phyloP scores from a whole-genome alignment of 2,329 filamentous ascomycete species.

The Paraphaeosphaeria minitans region DNA sequence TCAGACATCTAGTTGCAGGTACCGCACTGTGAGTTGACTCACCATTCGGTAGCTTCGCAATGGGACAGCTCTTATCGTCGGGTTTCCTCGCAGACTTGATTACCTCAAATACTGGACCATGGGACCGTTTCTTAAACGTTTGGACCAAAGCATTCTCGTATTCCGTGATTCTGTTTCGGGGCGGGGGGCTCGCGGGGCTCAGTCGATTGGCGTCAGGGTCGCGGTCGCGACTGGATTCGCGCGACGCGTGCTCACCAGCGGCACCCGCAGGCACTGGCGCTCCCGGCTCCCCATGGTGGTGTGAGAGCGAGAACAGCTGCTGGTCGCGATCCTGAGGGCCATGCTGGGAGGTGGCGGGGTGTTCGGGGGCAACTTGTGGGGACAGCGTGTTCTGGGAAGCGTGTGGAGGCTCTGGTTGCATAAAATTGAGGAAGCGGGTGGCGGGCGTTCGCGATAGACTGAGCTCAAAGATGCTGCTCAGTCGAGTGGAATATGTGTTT shows the following conservation, averaged over 20 bases:
- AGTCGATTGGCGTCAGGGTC: conserved; percentile 32
- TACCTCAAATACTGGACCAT: conserved; percentile 58
- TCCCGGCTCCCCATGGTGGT: conserved; percentile 41
- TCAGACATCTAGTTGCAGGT: conserved; percentile 16
- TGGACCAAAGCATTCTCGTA: conserved; percentile 58
- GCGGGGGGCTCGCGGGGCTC: conserved; percentile 47
- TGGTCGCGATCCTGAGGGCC: conserved; percentile 57
- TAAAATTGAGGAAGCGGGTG: conserved; percentile 59
- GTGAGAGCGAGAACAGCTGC: conserved; percentile 51
- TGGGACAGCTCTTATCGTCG: conserved; percentile 53
- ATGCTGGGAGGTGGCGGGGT: conserved; percentile 59
- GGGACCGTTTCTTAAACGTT: conserved; percentile 45
- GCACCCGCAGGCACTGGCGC: conserved; percentile 25
- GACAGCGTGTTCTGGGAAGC: conserved; percentile 53
- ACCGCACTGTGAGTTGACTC: conserved; percentile 34
- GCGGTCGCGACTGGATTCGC: conserved; percentile 19
- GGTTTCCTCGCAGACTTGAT: conserved; percentile 54
- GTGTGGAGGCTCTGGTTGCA: conserved; percentile 65
- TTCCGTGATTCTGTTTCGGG: conserved; percentile 58
- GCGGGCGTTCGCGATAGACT: conserved; percentile 53
- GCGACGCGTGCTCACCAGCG: conserved; percentile 29
- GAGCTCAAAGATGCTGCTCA: conserved; percentile 56
- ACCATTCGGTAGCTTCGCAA: conserved; percentile 81
- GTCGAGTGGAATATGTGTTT: conserved; percentile 29
- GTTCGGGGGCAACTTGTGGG: conserved; percentile 46